Evolutionary conservation across 1,139 yeast species (phyloP), one percentile per base, ranked within the genome.

Genomic region (Candida pseudocylindracea): DNA sequence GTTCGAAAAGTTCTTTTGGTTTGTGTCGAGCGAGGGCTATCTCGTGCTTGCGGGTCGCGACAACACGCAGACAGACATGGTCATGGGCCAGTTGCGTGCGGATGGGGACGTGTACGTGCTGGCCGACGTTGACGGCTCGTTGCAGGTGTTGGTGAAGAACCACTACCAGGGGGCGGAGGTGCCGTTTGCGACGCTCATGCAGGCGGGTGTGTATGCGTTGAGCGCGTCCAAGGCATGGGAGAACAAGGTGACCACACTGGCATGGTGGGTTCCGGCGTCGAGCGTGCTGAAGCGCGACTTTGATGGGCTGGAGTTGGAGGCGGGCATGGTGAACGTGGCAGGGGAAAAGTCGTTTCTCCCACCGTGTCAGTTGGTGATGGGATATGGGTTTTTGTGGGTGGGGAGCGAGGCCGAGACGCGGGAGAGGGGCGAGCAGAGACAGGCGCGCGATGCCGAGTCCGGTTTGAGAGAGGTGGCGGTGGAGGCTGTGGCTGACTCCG

Each of bases 1-100:
- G 79, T 91, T 91, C 54, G 98, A 88, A 46, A 88, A 88, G 49
- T 88, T 76, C 48, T 72, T 60, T 45, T 88, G 98, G 98, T 88
- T 88, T 46, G 62, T 83, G 26, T 67, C 93, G 0, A 73, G 74
- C 39, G 96, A 88, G 47, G 93, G 93, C 0, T 83, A 79, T 45
- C 55, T 88, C 34, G 79, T 92, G 39, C 51, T 88, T 33, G 83
- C 88, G 32, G 96, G 95, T 2, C 69, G 81, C 39, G 95, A 91
- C 46, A 66, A 63, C 15, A 50, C 67, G n/a, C 96, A 88, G 47
- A 63, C 69, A n/a, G 94, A 83, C 44, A 64, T 80, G 55, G 65
- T 88, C 28, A 78, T 76, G 44, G 72, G 76, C 43, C 65, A 83
- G 35, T 79, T 81, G 45, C 72, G 85, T 49, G 64, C 65, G 40